Evolutionary conservation across 305 asterid genomes (phyloP).

Genomic region (Solanum hybrid): DNA sequence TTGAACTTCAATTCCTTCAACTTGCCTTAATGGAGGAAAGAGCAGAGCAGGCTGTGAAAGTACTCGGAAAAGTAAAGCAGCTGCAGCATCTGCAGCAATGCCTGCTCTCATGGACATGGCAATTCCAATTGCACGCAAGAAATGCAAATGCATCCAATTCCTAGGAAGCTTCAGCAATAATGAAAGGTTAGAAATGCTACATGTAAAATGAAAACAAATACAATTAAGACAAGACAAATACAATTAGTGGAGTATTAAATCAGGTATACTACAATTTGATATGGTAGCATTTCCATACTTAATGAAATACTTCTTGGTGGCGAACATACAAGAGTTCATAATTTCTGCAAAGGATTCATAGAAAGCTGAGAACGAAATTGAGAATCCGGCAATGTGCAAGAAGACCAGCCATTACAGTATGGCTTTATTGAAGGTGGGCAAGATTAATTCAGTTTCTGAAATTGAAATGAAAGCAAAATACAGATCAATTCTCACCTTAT

Average conservation of each 20-base stretch:
- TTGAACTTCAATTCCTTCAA: slow-evolving; percentile 79
- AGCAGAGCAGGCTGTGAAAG: slow-evolving; percentile 97
- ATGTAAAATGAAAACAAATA: not conserved
- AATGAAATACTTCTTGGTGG: not conserved
- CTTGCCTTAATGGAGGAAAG: slow-evolving; percentile 87
- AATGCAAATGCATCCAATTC: slow-evolving; percentile 99
- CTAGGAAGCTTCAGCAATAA: slow-evolving; percentile 71
- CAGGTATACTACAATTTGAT: not conserved
- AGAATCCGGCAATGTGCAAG: not conserved
- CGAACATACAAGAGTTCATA: not conserved
- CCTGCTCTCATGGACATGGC: slow-evolving; percentile 99
- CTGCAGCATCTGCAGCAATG: slow-evolving; percentile 96
- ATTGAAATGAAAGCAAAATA: not conserved
- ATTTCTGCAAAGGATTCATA: not conserved
- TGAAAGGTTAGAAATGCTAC: slow-evolving; percentile 8
- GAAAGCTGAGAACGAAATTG: not conserved
- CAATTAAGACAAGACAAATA: not conserved
- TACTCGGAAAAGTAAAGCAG: slow-evolving; percentile 93
- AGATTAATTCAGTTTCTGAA: not conserved
- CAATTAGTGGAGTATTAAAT: not conserved
- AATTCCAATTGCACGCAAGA: slow-evolving; percentile 92
- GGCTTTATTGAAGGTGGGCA: not conserved
- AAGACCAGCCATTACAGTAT: not conserved
- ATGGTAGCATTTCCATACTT: not conserved
- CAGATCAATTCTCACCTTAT: not conserved